Evolutionary conservation across 148 eudicot genomes (phyloP), one percentile per base, ranked within the genome.

Genomic region (Fallopia convolvulus): DNA sequence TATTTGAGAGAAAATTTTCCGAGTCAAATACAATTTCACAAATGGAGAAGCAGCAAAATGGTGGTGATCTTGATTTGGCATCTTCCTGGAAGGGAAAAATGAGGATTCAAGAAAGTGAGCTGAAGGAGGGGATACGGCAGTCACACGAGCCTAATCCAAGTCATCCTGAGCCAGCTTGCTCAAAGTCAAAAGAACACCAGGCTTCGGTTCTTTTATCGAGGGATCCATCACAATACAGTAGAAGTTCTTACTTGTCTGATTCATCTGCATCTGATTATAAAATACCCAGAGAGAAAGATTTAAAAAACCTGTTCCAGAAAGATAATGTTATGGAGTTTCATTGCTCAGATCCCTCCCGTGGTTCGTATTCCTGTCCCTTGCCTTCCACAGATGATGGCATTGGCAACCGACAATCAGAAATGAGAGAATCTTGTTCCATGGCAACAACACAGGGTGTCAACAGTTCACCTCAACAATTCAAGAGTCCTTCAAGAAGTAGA

Each of bases 11-110:
- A 66, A 82, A 80, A 78, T 83, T 81, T 50, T 18, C 70, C n/a
- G 85, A 75, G 77, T 70, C 60, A 15, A 79, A 52, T 47, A 66
- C 76, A 55, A 60, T 58, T 41, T 73, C 84, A 12, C 82, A 80
- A 56, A 41, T 68, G 33, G 83, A 40, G 77, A 70, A 50, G 23
- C 75, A 70, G 8, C 81, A 8, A 32, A 61, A 33, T 32, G 73
- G 53, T 3, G 77, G 75, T 26, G n/a, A 79, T 79, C 76, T 66
- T 63, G 39, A 74, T 65, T 77, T 80, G 72, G 77, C 55, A 6
- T 74, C 65, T 21, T 74, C 86, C 15, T 40, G 75, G 68, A 84
- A 86, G 77, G 91, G 94, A 56, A 92, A 84, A 75, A 48, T 58
- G 60, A 85, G 83, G 80, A 78, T 83, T 60, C 84, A 76, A 71